Evolutionary conservation across 495 filamentous ascomycete genomes (phyloP).

Genomic region (Penicillium antarcticum): DNA sequence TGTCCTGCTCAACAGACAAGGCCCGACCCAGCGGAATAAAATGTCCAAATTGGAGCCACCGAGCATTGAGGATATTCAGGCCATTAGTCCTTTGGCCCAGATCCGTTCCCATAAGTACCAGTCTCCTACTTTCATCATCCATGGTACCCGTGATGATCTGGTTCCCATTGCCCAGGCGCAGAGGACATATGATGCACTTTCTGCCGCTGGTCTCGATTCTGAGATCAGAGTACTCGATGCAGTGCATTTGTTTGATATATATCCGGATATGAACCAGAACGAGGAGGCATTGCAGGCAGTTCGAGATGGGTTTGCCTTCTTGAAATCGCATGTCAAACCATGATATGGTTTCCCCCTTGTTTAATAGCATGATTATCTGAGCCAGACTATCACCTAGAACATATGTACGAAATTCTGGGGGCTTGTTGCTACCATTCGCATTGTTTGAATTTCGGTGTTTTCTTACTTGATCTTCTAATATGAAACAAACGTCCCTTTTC

Average conservation of each 20-base stretch:
- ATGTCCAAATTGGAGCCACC: conserved; percentile 12
- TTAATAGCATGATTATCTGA: too few relatives aligned
- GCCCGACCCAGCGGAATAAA: not conserved
- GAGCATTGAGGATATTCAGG: conserved; percentile 16
- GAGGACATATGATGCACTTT: conserved; percentile 23
- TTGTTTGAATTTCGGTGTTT: too few relatives aligned
- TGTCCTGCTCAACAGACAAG: conserved; percentile 29
- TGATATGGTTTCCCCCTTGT: not conserved
- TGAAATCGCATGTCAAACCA: not conserved
- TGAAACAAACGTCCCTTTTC: too few relatives aligned
- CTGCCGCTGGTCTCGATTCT: conserved; percentile 21
- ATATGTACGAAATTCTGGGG: too few relatives aligned
- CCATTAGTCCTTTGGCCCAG: conserved; percentile 34
- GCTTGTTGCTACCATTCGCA: too few relatives aligned
- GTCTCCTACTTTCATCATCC: conserved; percentile 45
- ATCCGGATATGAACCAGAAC: not conserved
- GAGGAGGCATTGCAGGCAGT: not conserved
- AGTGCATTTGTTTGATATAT: conserved; percentile 32
- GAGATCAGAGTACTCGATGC: conserved; percentile 26
- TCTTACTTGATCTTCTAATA: too few relatives aligned
- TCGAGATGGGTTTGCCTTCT: not conserved
- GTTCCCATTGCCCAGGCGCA: conserved; percentile 38
- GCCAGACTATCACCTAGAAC: too few relatives aligned
- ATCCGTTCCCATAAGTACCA: conserved; percentile 31
- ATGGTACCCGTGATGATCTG: conserved; percentile 42